A percentile compares a stretch with the other conserved stretches of the same genome.
phyloP scores from a whole-genome alignment of 1,284 basidiomycete species.

The Ustilago tritici region DNA sequence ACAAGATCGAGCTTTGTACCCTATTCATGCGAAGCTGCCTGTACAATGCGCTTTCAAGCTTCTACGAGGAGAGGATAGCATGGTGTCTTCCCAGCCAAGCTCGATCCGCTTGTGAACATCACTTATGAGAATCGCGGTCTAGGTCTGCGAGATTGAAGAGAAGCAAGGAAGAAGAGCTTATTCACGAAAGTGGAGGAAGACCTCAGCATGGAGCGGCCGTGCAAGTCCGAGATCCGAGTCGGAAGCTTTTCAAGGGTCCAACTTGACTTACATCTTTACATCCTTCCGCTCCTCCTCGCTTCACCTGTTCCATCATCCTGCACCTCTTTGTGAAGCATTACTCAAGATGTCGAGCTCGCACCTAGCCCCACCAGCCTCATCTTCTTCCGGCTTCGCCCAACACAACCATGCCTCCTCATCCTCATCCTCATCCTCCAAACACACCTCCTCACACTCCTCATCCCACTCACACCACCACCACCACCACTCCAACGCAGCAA shows the following conservation, averaged over 20 bases:
- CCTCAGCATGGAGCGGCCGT: neutral
- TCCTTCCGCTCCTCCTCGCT: neutral
- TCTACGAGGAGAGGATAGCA: neutral
- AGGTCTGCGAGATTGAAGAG: neutral
- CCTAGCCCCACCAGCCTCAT: conserved; percentile 16
- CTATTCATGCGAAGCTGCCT: neutral
- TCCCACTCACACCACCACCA: conserved; percentile 21
- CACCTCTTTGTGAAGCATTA: neutral
- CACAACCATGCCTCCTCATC: conserved; percentile 6
- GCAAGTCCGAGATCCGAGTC: conserved; percentile 20
- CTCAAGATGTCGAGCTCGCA: conserved; percentile 22
- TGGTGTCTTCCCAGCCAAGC: neutral
- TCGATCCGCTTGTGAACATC: neutral
- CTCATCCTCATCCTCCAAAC: conserved; percentile 12
- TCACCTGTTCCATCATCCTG: neutral
- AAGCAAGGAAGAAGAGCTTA: neutral
- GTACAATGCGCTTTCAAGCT: too few relatives aligned
- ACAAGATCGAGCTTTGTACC: neutral
- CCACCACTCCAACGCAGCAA: conserved; percentile 12
- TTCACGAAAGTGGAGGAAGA: conserved; percentile 14
- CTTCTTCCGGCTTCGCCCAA: conserved; percentile 1
- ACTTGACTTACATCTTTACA: neutral
- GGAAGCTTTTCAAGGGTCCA: conserved; percentile 18
- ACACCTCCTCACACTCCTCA: conserved; percentile 11
- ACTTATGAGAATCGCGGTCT: neutral